Base-by-base conservation (phyloP, 2,329 filamentous ascomycete species). In the Trichoderma oligosporum region DNA sequence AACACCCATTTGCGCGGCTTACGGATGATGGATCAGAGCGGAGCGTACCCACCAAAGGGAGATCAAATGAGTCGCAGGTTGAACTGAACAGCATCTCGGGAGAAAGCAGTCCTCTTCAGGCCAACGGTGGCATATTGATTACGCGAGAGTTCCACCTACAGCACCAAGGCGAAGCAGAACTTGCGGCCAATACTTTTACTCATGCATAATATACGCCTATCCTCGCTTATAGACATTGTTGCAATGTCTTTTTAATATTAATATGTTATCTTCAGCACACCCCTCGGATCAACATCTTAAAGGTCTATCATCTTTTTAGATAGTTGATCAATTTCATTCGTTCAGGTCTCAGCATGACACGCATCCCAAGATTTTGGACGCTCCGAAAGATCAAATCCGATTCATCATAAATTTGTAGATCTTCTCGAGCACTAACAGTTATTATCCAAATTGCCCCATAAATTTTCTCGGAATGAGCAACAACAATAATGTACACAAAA, bases 101-200 rank as follows among this genome's bases (percentile, higher is more conserved):
- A 5, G 41, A 16, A 5, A 27, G 35, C 41, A 31, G 31, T 5
- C 35, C 36, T n/a, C 31, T 27, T 2, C 29, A 48, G 11, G 18
- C 41, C 4, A 54, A 35, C 11, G 52, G n/a, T n/a, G n/a, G 51
- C n/a, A 61, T 61, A 25, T 9, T 59, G 27, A 38, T 61, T n/a
- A 61, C 59, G 11, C 53, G 41, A 12, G 59, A 61, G 31, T 35
- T 59, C 11, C 52, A 29, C 39, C 38, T 61, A 24, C 42, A 58
- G 25, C 42, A 46, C 24, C 56, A 55, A 48, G 45, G 24, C n/a
- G 45, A 31, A 25, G 25, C 11, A 44, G 27, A 5, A n/a, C 6
- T 20, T n/a, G 1, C n/a, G n/a, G n/a, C n/a, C n/a, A n/a, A n/a
- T n/a, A n/a, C n/a, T n/a, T n/a, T n/a, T n/a, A n/a, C n/a, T n/a